These are phyloP conservation scores for Drechslerella coelobrocha DNA, from an alignment of 2,329 filamentous ascomycete species.

Conservation along the genomic window DNA sequence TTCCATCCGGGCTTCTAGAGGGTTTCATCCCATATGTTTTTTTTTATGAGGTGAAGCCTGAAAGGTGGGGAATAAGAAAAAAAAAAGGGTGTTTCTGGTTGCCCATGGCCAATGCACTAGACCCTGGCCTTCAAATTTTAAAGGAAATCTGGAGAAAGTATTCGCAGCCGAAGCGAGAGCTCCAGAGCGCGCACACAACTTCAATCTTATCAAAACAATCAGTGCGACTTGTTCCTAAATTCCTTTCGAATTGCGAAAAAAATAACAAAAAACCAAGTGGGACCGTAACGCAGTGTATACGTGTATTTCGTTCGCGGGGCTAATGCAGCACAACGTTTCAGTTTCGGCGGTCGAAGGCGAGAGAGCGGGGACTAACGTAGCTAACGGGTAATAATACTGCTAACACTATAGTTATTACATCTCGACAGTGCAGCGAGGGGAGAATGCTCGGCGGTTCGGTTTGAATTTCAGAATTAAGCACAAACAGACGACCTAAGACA, in stretches of 20 bases:
- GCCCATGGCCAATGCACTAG: constrained; percentile 1
- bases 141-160: constrained; percentile 27
- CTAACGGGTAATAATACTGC: neutral
- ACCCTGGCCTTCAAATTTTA: constrained; percentile 7
- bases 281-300: neutral
- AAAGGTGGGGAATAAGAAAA: constrained; percentile 14
- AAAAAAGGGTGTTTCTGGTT: constrained; percentile 45
- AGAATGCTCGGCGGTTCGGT: too few relatives aligned
- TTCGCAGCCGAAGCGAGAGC: constrained; percentile 42
- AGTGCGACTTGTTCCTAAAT: neutral
- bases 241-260: constrained; percentile 2
- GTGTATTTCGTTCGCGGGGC: neutral
- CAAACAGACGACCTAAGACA: constrained; percentile 13
- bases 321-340: constrained; percentile 4
- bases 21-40: constrained; percentile 6
- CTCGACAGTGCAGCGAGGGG: neutral
- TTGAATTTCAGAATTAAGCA: neutral
- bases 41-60: too few relatives aligned
- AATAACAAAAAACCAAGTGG: too few relatives aligned
- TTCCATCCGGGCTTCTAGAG: constrained; percentile 11
- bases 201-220: neutral
- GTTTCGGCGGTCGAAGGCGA: neutral
- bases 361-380: too few relatives aligned
- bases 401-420: neutral
- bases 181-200: constrained; percentile 36